Base-by-base conservation (phyloP, 768 basidiomycete genomes). In the Pleurotus platypus region DNA sequence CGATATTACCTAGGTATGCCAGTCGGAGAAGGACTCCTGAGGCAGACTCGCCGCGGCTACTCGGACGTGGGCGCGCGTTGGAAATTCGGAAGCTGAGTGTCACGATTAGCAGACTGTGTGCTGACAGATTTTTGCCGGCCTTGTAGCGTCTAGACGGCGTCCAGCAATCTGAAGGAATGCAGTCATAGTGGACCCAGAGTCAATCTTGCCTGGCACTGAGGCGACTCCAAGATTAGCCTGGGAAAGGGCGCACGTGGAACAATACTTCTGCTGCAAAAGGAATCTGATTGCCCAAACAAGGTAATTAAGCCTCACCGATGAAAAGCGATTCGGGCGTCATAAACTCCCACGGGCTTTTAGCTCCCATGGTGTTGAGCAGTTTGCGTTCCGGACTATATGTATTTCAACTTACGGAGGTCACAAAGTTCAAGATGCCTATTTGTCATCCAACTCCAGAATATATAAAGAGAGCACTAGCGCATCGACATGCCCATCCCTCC, bases 361-460 rank as follows among this genome's bases (percentile, higher is more conserved):
- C 27, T 53, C 51, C 51, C 51, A 53, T 39, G 51, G 38, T 53
- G 37, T 42, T 42, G 39, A 42, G 16, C 22, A 18, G 35, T 42
- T 53, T 53, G 16, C 18, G 27, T 53, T 53, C 51, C 51, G 42
- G 8, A 7, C 42, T 45, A 5, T 45, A 45, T 45, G 51, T 53
- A 53, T 53, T 53, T 42, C 51, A 53, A 53, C 37, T 53, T 39
- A 22, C 5, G 18, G 40, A 15, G 40, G 24, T 40, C 51, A 9
- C 27, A n/a, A 24, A 24, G 49, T 11, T 42, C 15, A n/a, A 39
- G 15, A 60, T 63, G 60, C 54, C 53, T 69, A 74, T 77, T 76
- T 67, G 75, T 74, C 70, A 78, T 70, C 76, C 64, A 57, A 55
- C 63, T 67, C 69, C 62, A 62, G 63, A 64, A 71, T 74, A 78